Evolutionary conservation across 1,284 basidiomycete genomes (phyloP).

Genomic region (Boletus albobrunnescens): DNA sequence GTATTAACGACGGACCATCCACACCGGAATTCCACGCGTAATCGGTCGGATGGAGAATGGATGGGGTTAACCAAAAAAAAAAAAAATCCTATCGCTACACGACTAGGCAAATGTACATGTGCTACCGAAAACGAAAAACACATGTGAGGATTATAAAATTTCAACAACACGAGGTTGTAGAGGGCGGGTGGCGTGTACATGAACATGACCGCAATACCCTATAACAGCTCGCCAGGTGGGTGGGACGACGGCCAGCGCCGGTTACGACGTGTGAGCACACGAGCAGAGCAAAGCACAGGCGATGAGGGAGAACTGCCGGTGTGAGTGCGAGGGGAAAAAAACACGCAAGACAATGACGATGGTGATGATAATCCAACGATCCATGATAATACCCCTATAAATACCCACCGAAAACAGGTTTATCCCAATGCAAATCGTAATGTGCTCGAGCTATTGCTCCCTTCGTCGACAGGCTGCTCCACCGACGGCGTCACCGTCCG

Average conservation of each 20-base stretch:
- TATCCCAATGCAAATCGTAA: conserved; percentile 29
- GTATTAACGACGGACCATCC: too few relatives aligned
- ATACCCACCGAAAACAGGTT: conserved; percentile 16
- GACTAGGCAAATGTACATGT: neutral
- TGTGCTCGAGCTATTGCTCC: conserved; percentile 27
- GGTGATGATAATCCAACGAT: conserved; percentile 3
- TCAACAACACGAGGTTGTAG: conserved; percentile 1
- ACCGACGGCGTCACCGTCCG: neutral
- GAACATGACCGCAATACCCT: neutral
- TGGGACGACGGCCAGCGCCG: conserved; percentile 2
- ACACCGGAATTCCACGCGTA: too few relatives aligned
- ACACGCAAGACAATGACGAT: neutral
- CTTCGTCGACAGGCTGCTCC: conserved; percentile 24
- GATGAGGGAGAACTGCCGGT: neutral
- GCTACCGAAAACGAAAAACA: neutral
- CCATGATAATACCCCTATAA: conserved; percentile 27
- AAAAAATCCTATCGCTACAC: conserved; percentile 8
- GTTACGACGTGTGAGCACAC: neutral
- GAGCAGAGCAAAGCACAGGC: conserved; percentile 2
- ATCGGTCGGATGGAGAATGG: too few relatives aligned
- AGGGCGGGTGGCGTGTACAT: conserved; percentile 1
- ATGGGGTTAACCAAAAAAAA: too few relatives aligned
- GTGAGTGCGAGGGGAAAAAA: neutral
- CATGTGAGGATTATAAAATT: conserved; percentile 1
- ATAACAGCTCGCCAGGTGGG: neutral